Percentiles rank a stretch among this genome's conserved stretches.
Conservation (phyloP, 179 eudicot species). For the Silene vulgaris region DNA sequence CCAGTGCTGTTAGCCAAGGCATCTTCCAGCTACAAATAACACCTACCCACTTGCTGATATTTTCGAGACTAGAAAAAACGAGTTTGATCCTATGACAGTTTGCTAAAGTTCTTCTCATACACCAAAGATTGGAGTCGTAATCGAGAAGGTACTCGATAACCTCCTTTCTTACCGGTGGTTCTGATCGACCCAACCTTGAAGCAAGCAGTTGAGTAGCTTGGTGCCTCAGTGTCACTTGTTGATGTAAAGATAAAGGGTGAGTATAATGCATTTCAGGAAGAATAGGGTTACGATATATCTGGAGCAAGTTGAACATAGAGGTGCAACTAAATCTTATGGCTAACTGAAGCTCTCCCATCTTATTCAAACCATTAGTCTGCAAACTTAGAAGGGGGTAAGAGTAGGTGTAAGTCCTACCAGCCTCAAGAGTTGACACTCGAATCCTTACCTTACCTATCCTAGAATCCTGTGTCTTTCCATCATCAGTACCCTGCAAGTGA, state of each 20-base stretch:
- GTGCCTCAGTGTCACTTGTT: constrained; percentile 28
- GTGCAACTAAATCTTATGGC: constrained; percentile 36
- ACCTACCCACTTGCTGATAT: neutral
- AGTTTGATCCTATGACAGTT: constrained; percentile 25
- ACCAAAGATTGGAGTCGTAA: constrained; percentile 33
- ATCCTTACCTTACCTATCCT: constrained; percentile 40
- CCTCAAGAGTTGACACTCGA: constrained; percentile 35
- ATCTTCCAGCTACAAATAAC: constrained; percentile 28
- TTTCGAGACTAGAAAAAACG: constrained; percentile 9
- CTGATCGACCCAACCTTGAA: constrained; percentile 30
- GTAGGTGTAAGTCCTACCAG: constrained; percentile 29
- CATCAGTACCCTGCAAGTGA: constrained; percentile 22
- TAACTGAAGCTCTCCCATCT: constrained; percentile 40
- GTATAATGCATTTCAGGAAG: constrained; percentile 41
- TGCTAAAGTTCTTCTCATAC: constrained; percentile 32
- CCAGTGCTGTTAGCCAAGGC: constrained; percentile 20
- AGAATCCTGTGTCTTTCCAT: constrained; percentile 21
- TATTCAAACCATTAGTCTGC: constrained; percentile 29
- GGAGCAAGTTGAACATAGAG: constrained; percentile 30
- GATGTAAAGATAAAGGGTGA: constrained; percentile 28
- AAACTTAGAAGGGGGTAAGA: constrained; percentile 34
- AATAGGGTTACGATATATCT: constrained; percentile 28
- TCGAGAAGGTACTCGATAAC: constrained; percentile 38
- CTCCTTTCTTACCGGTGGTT: constrained; percentile 38
- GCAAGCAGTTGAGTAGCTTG: constrained; percentile 38